These are phyloP conservation scores for Rhodotorula sp. DNA, from an alignment of 1,284 basidiomycete genomes.

Conservation along the genomic window DNA sequence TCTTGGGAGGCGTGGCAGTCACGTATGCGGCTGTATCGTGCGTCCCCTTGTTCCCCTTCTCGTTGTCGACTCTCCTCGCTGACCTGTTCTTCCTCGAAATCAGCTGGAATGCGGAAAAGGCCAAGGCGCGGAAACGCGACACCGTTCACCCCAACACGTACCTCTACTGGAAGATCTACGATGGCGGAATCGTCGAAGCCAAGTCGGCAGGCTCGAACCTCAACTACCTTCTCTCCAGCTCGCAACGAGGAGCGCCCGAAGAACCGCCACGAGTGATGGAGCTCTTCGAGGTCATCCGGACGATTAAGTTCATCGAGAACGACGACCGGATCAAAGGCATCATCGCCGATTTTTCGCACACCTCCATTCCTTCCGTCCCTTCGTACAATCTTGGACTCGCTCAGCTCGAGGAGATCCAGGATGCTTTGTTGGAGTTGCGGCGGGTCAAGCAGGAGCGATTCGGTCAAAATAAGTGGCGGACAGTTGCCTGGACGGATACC, in stretches of 20 bases:
- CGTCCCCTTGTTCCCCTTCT: not conserved
- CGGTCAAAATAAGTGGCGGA: conserved; percentile 42
- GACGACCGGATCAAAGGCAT: conserved; percentile 51
- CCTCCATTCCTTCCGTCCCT: conserved; percentile 49
- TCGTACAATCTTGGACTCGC: conserved; percentile 50
- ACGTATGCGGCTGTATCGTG: conserved; percentile 22
- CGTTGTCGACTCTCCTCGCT: not conserved
- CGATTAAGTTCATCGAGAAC: conserved; percentile 49
- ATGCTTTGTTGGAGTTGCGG: conserved; percentile 50
- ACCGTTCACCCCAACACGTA: conserved; percentile 38
- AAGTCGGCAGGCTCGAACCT: conserved; percentile 38
- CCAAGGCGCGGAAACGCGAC: conserved; percentile 36
- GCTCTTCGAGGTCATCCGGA: conserved; percentile 50
- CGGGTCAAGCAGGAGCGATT: conserved; percentile 48
- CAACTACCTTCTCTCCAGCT: conserved; percentile 40
- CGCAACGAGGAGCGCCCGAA: conserved; percentile 36
- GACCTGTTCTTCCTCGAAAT: too few relatives aligned
- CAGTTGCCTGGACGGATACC: conserved; percentile 52
- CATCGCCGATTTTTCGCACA: conserved; percentile 51
- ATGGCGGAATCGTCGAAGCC: conserved; percentile 44
- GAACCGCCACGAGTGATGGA: conserved; percentile 47
- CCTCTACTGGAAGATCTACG: conserved; percentile 46
- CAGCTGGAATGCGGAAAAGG: conserved; percentile 32
- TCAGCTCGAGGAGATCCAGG: conserved; percentile 52
- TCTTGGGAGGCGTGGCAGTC: conserved; percentile 19